Base-by-base conservation (phyloP, 805 yeast genomes). In the Myxozyma neotropica region DNA sequence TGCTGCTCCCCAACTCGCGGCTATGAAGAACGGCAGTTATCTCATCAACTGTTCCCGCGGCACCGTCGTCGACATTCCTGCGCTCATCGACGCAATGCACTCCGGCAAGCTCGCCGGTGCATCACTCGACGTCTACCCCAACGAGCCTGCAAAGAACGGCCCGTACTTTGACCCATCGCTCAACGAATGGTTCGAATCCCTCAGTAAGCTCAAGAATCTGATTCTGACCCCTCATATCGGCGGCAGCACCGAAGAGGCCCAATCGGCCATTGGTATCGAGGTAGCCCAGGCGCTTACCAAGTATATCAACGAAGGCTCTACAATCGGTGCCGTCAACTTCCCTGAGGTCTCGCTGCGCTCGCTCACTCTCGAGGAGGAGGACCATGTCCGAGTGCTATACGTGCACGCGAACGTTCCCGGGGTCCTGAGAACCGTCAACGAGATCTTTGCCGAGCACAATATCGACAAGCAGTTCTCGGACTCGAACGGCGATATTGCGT, bases 211-310 rank as follows among this genome's bases (percentile, higher is more conserved):
- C 73, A 85, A 92, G 78, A 94, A 94, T 77, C 84, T 93, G 63
- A 91, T 94, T 67, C 81, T 94, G 71, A 87, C 98, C 56, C 99
- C 99, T 35, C 99, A 94, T 74, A 94, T 94, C 69, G 99, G 99
- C 78, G 99, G 99, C 68, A 91, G 97, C 53, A 94, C 99, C 49
- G 98, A 93, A 77, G 99, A 94, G 80, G 99, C 99, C 39, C 99
- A 94, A 81, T 82, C 89, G 57, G 96, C 98, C 42, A 94, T 94
- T 72, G 99, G 99, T 78, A 80, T 93, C 62, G 99, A 94, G 79
- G 99, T 94, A 63, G 89, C 87, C 61, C 80, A 87, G 47, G 85
- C 96, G 40, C 81, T 94, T 71, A 81, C 92, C 66, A 89, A 89
- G 73, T 94, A 91, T 80, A 88, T 94, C 75, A 93, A 92, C 77